Conservation (phyloP, 2,329 filamentous ascomycete genomes). For the Lasiodiplodia theobromae region DNA sequence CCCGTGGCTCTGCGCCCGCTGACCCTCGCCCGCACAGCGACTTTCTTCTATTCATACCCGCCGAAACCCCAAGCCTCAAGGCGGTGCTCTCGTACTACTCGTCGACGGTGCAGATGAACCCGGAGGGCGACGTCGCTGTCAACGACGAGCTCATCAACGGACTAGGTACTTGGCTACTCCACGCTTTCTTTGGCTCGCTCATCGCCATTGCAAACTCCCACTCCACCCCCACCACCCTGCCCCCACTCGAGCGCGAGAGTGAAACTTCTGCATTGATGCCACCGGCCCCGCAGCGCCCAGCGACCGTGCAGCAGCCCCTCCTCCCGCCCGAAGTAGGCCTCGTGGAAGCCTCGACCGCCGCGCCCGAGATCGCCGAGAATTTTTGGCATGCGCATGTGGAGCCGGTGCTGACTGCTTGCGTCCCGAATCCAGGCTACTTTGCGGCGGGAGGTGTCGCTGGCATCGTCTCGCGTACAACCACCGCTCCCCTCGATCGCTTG, state of each 20-base stretch:
- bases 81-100: conserved; percentile 91
- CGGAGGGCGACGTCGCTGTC: conserved; percentile 92
- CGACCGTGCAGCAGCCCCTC: conserved; percentile 41
- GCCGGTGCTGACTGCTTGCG: conserved; percentile 62
- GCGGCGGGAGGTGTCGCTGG: conserved; percentile 93
- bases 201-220: conserved; percentile 68
- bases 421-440: conserved; percentile 96
- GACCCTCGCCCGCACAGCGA: conserved; percentile 63
- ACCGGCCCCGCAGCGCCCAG: conserved; percentile 37
- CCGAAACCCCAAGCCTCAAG: conserved; percentile 73
- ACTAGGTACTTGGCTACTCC: conserved; percentile 87
- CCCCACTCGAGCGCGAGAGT: conserved; percentile 23
- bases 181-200: conserved; percentile 78
- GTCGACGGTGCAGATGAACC: conserved; percentile 84
- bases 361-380: conserved; percentile 31
- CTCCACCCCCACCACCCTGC: conserved; percentile 41
- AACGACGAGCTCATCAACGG: conserved; percentile 91
- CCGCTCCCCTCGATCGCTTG: conserved; percentile 92
- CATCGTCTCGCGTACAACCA: conserved; percentile 92
- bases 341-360: conserved; percentile 32
- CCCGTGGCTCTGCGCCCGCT: conserved; percentile 13
- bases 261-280: conserved; percentile 34
- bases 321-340: conserved; percentile 37
- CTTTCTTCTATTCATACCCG: conserved; percentile 88
- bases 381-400: conserved; percentile 44